Evolutionary conservation across 2,329 filamentous ascomycete species (phyloP).

Genomic region (Fusarium foetens): DNA sequence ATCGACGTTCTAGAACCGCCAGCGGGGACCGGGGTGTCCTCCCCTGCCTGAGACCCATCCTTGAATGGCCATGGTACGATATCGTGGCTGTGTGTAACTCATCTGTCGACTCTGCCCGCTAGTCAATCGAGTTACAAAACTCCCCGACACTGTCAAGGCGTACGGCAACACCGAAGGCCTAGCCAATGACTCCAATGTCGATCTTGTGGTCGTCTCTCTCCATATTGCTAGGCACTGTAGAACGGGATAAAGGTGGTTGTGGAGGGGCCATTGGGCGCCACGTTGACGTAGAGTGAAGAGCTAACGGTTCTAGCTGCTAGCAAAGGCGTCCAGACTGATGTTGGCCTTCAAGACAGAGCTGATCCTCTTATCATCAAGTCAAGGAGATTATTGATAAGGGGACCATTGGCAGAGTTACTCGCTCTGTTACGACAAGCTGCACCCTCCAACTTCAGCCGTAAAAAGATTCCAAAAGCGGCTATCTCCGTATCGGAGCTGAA

Average conservation of each 20-base stretch:
- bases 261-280: not conserved
- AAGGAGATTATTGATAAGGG: not conserved
- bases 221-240: not conserved
- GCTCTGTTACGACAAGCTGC: not conserved
- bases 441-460: not conserved
- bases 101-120: not conserved
- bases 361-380: not conserved
- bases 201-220: too few relatives aligned
- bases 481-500: not conserved
- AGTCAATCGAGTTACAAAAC: not conserved
- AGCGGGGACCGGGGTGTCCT: not conserved
- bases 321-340: not conserved
- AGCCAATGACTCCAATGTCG: not conserved
- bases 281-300: not conserved
- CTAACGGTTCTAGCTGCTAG: too few relatives aligned
- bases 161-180: not conserved
- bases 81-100: not conserved
- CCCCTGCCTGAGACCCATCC: not conserved
- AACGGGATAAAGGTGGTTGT: not conserved
- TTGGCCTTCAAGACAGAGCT: too few relatives aligned
- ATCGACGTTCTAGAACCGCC: not conserved
- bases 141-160: not conserved
- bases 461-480: fast-evolving
- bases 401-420: not conserved
- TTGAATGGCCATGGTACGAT: not conserved